phyloP scores from a whole-genome alignment of 257 asterid genomes.

The Cordia subcordata region DNA sequence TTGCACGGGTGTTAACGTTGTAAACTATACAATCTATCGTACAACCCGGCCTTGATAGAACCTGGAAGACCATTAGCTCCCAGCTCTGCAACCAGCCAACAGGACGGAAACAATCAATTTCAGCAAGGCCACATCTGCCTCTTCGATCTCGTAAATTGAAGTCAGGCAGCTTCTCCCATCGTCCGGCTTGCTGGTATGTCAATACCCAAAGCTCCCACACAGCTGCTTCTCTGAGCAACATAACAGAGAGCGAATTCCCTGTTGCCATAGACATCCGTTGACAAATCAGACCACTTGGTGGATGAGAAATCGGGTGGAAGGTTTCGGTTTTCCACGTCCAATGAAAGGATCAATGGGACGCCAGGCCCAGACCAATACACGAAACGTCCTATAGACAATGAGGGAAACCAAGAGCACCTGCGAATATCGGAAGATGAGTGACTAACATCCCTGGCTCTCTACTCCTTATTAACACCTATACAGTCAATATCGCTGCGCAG shows the following conservation, averaged over 20 bases:
- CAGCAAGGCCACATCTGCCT: neutral
- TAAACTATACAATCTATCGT: no score
- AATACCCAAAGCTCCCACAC: neutral
- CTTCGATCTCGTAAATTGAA: neutral
- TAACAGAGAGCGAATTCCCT: neutral
- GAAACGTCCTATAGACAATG: neutral
- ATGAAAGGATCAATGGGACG: neutral
- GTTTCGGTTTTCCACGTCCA: neutral
- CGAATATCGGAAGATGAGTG: no score
- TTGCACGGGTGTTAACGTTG: neutral
- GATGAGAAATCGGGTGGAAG: neutral
- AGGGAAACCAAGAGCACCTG: neutral
- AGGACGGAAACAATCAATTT: neutral
- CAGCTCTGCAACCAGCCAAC: neutral
- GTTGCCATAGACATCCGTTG: neutral
- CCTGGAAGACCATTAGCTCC: neutral
- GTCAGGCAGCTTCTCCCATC: neutral
- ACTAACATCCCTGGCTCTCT: neutral
- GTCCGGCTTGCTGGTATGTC: neutral
- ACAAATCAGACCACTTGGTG: neutral
- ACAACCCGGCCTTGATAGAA: no score
- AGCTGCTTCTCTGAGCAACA: neutral
- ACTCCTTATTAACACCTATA: neutral
- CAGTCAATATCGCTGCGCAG: no score
- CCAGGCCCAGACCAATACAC: neutral